These are phyloP conservation scores for Calonectria hongkongensis DNA, from an alignment of 2,329 filamentous ascomycete genomes.

Conservation along the genomic window DNA sequence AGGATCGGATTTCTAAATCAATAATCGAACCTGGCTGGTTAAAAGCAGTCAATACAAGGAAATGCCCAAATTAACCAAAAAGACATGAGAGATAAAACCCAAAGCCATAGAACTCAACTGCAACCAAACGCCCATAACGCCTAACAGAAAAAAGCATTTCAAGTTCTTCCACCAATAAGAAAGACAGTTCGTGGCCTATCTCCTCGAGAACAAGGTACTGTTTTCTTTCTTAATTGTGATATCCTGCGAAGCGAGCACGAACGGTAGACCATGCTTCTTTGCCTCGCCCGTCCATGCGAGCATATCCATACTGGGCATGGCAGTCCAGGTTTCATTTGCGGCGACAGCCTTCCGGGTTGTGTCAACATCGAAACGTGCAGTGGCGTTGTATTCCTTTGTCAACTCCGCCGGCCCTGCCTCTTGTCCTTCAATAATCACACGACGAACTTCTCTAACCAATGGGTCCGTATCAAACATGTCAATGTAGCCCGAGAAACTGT, in stretches of 20 bases:
- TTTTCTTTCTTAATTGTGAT: background rate
- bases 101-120: no score
- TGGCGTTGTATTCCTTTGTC: background rate
- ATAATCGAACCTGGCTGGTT: no score
- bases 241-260: background rate
- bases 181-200: background rate
- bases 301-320: background rate
- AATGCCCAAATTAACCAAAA: no score
- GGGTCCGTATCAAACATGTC: conserved; percentile 1
- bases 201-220: background rate
- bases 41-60: no score
- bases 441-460: background rate
- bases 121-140: no score
- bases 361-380: background rate
- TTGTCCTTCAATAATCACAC: background rate
- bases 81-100: no score
- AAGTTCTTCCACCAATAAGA: no score
- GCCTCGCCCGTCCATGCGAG: conserved; percentile 1
- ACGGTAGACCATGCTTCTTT: background rate
- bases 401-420: no score
- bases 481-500: background rate
- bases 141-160: no score
- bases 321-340: background rate
- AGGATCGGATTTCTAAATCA: no score
- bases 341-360: background rate